These are phyloP conservation scores for Pyrenula aspistea DNA, from an alignment of 495 filamentous ascomycete genomes.

Conservation along the genomic window DNA sequence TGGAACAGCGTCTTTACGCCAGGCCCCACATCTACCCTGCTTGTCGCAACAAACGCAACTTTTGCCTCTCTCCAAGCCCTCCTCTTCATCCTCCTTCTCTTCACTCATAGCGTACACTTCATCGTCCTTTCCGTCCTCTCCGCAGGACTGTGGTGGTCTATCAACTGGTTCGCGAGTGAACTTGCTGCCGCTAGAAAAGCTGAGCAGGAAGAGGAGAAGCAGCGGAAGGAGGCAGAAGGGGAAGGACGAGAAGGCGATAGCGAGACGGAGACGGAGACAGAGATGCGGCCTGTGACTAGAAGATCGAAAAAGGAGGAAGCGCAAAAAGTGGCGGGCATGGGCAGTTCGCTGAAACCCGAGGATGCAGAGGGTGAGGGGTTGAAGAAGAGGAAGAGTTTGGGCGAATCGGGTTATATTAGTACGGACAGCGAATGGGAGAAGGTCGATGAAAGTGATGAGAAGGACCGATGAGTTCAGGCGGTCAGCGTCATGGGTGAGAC, in stretches of 20 bases:
- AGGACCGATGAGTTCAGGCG: neutral
- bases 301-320: conserved; percentile 13
- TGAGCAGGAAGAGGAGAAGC: conserved; percentile 38
- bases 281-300: conserved; percentile 2
- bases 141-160: conserved; percentile 75
- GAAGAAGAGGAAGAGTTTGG: conserved; percentile 28
- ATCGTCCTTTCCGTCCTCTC: conserved; percentile 64
- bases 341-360: conserved; percentile 12
- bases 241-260: conserved; percentile 24
- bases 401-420: conserved; percentile 38
- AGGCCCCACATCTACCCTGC: conserved; percentile 73
- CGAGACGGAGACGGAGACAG: conserved; percentile 38
- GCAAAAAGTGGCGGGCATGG: conserved; percentile 12
- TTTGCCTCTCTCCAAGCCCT: conserved; percentile 77
- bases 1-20: conserved; percentile 89
- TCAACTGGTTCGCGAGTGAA: conserved; percentile 94
- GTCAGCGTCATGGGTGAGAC: too few species aligned
- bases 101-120: conserved; percentile 84
- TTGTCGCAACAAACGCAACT: conserved; percentile 80
- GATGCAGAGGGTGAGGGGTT: conserved; percentile 13
- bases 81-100: conserved; percentile 62
- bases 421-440: conserved; percentile 49
- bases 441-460: conserved; percentile 23
- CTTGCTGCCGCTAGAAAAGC: conserved; percentile 50
- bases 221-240: conserved; percentile 16